Evolutionary conservation across 768 basidiomycete genomes (phyloP).

Genomic region (Calvatia gigantea): DNA sequence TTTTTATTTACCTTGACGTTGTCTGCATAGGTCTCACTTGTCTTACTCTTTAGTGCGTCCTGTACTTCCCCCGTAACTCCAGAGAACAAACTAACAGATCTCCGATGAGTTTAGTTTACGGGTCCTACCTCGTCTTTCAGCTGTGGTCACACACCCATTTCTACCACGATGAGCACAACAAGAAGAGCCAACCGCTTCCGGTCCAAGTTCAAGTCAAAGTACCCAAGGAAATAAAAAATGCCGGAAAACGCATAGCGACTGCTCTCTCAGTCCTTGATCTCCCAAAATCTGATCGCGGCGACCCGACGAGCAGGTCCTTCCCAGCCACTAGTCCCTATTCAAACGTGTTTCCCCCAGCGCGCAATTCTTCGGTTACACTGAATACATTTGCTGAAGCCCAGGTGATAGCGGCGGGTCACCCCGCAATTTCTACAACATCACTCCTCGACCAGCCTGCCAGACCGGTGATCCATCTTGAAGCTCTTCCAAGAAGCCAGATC

Average conservation of each 20-base stretch:
- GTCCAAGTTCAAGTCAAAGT: slow-evolving; percentile 18
- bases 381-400: background rate
- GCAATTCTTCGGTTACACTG: background rate
- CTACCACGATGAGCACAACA: slow-evolving; percentile 47
- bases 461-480: background rate
- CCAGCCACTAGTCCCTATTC: background rate
- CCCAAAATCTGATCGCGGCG: background rate
- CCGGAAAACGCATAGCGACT: slow-evolving; percentile 9
- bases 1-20: background rate
- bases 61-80: background rate
- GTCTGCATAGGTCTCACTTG: slow-evolving; percentile 57
- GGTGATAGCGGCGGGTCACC: background rate
- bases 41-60: slow-evolving; percentile 68
- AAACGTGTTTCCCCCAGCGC: background rate
- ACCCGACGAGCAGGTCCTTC: background rate
- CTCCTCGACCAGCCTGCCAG: background rate
- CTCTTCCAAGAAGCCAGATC: background rate
- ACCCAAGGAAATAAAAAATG: slow-evolving; percentile 22
- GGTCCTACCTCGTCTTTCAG: slow-evolving; percentile 71
- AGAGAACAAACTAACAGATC: background rate
- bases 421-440: background rate
- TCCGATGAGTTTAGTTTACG: slow-evolving; percentile 51
- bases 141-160: slow-evolving; percentile 74
- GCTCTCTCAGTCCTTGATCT: slow-evolving; percentile 2
- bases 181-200: slow-evolving; percentile 39